phyloP scores from a whole-genome alignment of 2,329 filamentous ascomycete genomes.

The Penicillium sp. region DNA sequence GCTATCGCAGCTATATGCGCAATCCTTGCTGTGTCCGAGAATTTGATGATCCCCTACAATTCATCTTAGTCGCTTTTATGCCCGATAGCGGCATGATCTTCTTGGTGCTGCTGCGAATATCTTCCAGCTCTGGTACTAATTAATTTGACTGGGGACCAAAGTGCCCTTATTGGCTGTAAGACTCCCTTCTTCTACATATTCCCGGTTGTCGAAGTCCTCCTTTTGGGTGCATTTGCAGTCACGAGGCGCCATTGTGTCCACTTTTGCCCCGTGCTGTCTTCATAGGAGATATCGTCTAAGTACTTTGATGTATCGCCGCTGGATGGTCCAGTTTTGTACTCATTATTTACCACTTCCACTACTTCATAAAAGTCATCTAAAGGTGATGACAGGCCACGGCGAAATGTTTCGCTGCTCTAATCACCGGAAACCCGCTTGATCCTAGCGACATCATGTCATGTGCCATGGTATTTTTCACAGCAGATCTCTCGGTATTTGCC shows the following conservation, averaged over 20 bases:
- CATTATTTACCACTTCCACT: conserved; percentile 53
- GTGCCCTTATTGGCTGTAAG: conserved; percentile 56
- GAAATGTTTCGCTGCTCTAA: conserved; percentile 31
- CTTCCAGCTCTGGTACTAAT: too few species aligned
- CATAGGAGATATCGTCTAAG: conserved; percentile 52
- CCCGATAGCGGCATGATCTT: too few species aligned
- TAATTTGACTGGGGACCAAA: conserved; percentile 18
- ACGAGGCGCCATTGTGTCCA: conserved; percentile 47
- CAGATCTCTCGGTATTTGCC: conserved; percentile 41
- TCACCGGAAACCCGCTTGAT: conserved; percentile 35
- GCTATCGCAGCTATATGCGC: too few species aligned
- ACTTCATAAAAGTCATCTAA: conserved; percentile 43
- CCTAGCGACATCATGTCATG: conserved; percentile 37
- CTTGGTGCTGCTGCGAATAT: too few species aligned
- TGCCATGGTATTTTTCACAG: conserved; percentile 30
- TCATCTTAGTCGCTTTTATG: too few species aligned
- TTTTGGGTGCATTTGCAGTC: conserved; percentile 55
- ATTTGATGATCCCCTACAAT: too few species aligned
- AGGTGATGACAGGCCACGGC: conserved; percentile 26
- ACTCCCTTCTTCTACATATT: conserved; percentile 55
- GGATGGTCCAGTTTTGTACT: conserved; percentile 57
- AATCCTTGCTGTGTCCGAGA: too few species aligned
- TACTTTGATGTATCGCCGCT: conserved; percentile 54
- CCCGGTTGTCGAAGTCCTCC: conserved; percentile 56
- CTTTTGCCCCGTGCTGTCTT: conserved; percentile 54